phyloP scores from a whole-genome alignment of 2,329 filamentous ascomycete genomes.

The Decorospora gaudefroyi region DNA sequence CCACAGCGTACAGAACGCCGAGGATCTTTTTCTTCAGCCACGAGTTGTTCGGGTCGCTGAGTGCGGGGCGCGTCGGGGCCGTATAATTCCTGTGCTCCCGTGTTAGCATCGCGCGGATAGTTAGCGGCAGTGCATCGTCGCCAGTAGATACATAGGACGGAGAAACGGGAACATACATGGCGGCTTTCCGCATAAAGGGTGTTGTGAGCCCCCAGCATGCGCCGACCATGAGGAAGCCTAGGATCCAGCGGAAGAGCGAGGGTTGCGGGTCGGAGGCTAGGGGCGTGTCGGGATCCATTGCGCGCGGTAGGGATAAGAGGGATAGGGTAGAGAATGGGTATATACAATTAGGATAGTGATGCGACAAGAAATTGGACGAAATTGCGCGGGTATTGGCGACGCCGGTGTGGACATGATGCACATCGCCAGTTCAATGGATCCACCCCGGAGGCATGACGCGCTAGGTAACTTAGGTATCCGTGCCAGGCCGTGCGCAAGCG shows the following conservation, averaged over 20 bases:
- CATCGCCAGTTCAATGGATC: no score
- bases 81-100: constrained; percentile 59
- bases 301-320: neutral
- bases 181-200: constrained; percentile 83
- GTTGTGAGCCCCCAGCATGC: constrained; percentile 93
- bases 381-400: no score
- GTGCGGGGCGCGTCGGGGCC: constrained; percentile 50
- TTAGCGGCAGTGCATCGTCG: neutral
- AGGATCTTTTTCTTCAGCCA: constrained; percentile 67
- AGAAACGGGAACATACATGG: constrained; percentile 53
- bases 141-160: neutral
- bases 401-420: no score
- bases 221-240: constrained; percentile 88
- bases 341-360: no score
- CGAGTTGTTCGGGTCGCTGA: constrained; percentile 52
- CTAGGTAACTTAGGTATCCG: no score
- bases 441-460: constrained; percentile 4
- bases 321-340: neutral
- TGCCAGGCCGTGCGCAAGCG: constrained; percentile 8
- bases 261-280: constrained; percentile 37
- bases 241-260: constrained; percentile 74
- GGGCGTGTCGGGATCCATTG: constrained; percentile 42
- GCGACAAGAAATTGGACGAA: neutral
- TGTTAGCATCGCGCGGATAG: constrained; percentile 5
- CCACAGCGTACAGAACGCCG: constrained; percentile 71